A percentile compares a stretch with the other conserved stretches of the same genome.
Evolutionary conservation across 2,329 filamentous ascomycete genomes (phyloP).

Genomic region (Neofusicoccum laricinum): DNA sequence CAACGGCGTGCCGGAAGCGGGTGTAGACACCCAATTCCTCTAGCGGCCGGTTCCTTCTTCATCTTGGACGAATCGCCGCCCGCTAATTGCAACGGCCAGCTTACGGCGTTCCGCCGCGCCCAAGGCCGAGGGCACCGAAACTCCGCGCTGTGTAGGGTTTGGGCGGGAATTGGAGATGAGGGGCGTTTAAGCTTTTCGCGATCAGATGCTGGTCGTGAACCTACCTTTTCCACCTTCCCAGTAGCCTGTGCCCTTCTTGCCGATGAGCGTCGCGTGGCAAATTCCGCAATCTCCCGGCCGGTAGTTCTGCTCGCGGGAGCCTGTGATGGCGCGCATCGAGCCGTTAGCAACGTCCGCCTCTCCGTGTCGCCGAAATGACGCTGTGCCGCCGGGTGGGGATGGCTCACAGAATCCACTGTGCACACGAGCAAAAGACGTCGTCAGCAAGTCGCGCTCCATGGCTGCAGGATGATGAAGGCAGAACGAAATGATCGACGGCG

Average conservation of each 20-base stretch:
- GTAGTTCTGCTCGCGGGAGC: constrained; percentile 78
- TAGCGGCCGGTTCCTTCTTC: constrained; percentile 2
- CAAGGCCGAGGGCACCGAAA: background rate
- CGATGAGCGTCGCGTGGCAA: constrained; percentile 68
- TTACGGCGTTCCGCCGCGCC: background rate
- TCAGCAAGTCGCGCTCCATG: constrained; percentile 11
- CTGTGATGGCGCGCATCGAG: constrained; percentile 33
- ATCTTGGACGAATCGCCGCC: background rate
- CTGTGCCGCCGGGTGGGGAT: background rate
- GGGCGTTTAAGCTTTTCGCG: background rate
- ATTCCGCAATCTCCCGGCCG: constrained; percentile 71
- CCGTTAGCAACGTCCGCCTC: background rate
- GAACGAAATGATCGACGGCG: constrained; percentile 9
- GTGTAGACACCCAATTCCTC: constrained; percentile 2
- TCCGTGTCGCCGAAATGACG: background rate
- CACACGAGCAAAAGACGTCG: background rate
- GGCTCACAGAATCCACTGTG: constrained; percentile 25
- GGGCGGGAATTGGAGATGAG: background rate
- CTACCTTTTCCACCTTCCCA: constrained; percentile 76
- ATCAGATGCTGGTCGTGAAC: constrained; percentile 16
- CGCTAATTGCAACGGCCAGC: background rate
- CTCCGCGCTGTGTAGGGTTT: background rate
- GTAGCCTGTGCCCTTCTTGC: constrained; percentile 66
- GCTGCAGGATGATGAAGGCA: background rate
- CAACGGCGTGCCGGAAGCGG: constrained; percentile 16